Conservation (phyloP, 2,329 filamentous ascomycete genomes). For the Colletotrichum sublineola region DNA sequence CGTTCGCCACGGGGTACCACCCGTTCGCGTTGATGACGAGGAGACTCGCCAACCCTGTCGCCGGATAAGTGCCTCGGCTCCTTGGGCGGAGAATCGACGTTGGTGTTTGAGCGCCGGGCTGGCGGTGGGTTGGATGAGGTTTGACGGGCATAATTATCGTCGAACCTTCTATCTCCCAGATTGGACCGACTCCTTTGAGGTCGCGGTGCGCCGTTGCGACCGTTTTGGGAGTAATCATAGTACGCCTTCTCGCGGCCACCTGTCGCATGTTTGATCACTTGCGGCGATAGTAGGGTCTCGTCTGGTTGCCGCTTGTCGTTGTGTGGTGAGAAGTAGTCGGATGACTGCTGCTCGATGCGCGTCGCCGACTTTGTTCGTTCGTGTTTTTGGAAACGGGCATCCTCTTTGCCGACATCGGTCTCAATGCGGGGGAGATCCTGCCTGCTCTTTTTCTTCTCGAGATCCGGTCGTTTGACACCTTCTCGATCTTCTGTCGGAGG, state of each 20-base stretch:
- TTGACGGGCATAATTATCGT: constrained; percentile 46
- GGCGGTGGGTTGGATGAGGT: constrained; percentile 45
- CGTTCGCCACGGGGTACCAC: constrained; percentile 37
- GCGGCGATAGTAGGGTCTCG: constrained; percentile 57
- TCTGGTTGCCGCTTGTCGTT: constrained; percentile 45
- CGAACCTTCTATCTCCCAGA: constrained; percentile 47
- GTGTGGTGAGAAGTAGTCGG: constrained; percentile 51
- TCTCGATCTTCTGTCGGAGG: constrained; percentile 47
- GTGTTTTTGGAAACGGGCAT: constrained; percentile 48
- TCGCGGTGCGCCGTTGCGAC: constrained; percentile 47
- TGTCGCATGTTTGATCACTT: constrained; percentile 57
- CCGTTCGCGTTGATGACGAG: constrained; percentile 43
- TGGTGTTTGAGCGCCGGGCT: constrained; percentile 48
- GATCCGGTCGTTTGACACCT: constrained; percentile 40
- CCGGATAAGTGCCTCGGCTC: constrained; percentile 49
- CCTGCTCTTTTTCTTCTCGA: constrained; percentile 52
- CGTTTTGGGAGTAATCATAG: constrained; percentile 47
- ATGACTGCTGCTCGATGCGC: constrained; percentile 47
- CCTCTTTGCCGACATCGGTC: constrained; percentile 52
- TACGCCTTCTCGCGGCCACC: constrained; percentile 60
- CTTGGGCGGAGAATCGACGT: constrained; percentile 46
- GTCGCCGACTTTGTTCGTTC: constrained; percentile 54
- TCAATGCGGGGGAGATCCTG: constrained; percentile 61
- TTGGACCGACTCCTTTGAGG: constrained; percentile 50
- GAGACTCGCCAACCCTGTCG: constrained; percentile 49